A percentile compares a stretch with the other conserved stretches of the same genome.
phyloP scores from a whole-genome alignment of 2,329 filamentous ascomycete species.

The Ustilaginoidea virens region DNA sequence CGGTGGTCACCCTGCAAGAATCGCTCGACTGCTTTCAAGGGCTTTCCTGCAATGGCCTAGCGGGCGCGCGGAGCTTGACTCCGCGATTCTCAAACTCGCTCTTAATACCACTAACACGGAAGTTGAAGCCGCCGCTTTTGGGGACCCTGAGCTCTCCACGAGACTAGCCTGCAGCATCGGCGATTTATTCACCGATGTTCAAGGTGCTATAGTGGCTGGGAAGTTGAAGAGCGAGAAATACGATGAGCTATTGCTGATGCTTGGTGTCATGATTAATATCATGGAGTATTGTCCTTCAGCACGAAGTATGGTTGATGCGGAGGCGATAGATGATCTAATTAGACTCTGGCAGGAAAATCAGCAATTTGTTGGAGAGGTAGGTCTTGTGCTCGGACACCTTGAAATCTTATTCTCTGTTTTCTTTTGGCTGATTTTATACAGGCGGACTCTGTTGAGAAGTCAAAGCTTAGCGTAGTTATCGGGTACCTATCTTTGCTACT shows the following conservation, averaged over 20 bases:
- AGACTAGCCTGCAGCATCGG: slow-evolving; percentile 34
- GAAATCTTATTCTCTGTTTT: too few species aligned
- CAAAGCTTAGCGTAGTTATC: slow-evolving; percentile 65
- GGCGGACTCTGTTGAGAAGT: slow-evolving; percentile 59
- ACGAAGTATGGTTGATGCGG: slow-evolving; percentile 22
- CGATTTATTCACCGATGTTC: slow-evolving; percentile 30
- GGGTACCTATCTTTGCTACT: slow-evolving; percentile 77
- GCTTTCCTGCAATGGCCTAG: slow-evolving; percentile 16
- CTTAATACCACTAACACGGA: slow-evolving; percentile 82
- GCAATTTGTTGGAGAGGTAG: slow-evolving; percentile 51
- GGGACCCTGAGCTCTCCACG: slow-evolving; percentile 39
- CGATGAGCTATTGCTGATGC: slow-evolving; percentile 59
- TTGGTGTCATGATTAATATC: slow-evolving; percentile 79
- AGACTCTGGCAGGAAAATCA: slow-evolving; percentile 53
- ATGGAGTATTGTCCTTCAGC: slow-evolving; percentile 60
- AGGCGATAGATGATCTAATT: slow-evolving; percentile 43
- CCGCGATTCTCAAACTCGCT: slow-evolving; percentile 38
- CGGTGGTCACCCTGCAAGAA: slow-evolving; percentile 12
- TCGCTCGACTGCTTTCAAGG: slow-evolving; percentile 15
- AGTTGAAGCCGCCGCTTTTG: slow-evolving; percentile 53
- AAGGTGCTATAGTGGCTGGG: slow-evolving; percentile 30
- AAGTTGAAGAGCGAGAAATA: slow-evolving; percentile 36
- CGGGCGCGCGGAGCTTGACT: slow-evolving; percentile 12
- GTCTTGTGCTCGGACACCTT: too few species aligned
- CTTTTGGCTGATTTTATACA: slow-evolving; percentile 21